Conservation (phyloP, 2,329 filamentous ascomycete genomes). For the Fusarium sulawesiense region DNA sequence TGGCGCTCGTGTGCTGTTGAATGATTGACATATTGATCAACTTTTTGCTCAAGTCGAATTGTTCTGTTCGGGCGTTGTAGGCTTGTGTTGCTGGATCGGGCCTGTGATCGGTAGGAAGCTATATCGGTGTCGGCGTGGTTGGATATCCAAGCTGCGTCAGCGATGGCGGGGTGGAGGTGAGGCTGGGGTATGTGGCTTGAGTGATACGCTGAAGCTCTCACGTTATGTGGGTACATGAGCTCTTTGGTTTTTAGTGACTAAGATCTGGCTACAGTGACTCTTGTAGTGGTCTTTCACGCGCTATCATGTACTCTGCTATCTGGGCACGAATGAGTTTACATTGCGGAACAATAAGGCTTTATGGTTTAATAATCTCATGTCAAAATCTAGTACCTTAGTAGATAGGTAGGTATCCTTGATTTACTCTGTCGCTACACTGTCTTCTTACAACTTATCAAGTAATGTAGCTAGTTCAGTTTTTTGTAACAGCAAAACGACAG, state of each 20-base stretch:
- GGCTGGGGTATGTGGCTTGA: constrained; percentile 42
- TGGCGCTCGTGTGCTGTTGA: constrained; percentile 70
- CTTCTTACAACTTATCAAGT: background rate
- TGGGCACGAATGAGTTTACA: background rate
- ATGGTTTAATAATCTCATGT: background rate
- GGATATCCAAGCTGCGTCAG: constrained; percentile 48
- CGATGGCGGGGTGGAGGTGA: constrained; percentile 48
- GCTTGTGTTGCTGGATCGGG: constrained; percentile 6
- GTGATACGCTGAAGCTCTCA: background rate
- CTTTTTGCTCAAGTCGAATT: background rate
- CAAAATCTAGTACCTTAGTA: background rate
- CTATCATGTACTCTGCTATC: background rate
- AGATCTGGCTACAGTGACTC: background rate
- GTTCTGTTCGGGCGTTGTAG: constrained; percentile 1
- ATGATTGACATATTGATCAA: constrained; percentile 70
- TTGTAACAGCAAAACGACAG: background rate
- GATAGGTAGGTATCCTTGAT: background rate
- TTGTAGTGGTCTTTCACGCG: background rate
- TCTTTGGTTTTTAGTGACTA: background rate
- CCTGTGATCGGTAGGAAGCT: constrained; percentile 21
- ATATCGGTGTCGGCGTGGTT: constrained; percentile 32
- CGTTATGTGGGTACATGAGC: background rate
- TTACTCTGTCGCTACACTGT: background rate
- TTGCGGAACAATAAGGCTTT: background rate
- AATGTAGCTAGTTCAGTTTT: background rate